phyloP scores from a whole-genome alignment of 202 grass and related monocot genomes.

The Panicum virgatum region DNA sequence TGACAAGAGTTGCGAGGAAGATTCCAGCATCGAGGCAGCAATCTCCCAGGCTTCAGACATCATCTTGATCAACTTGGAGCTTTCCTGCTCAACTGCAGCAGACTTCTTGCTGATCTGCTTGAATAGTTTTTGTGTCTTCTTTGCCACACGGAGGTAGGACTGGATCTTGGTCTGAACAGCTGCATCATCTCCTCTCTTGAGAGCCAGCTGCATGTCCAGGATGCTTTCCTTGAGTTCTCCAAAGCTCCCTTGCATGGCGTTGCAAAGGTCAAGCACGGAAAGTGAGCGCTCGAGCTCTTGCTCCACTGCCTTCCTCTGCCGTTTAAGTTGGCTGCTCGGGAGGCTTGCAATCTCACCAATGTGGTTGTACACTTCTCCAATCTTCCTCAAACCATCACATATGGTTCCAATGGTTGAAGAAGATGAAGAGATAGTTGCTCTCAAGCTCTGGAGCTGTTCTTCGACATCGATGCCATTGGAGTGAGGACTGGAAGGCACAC shows the following conservation, averaged over 20 bases:
- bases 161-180: constrained; percentile 25
- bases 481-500: constrained; percentile 46
- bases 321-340: constrained; percentile 36
- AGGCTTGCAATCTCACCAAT: constrained; percentile 41
- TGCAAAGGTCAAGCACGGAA: constrained; percentile 49
- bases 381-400: constrained; percentile 27
- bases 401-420: constrained; percentile 37
- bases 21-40: constrained; percentile 42
- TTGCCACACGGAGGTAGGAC: constrained; percentile 29
- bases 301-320: constrained; percentile 46
- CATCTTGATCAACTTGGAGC: constrained; percentile 30
- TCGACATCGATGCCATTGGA: constrained; percentile 28
- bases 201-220: constrained; percentile 43
- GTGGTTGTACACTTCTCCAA: constrained; percentile 42
- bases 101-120: constrained; percentile 35
- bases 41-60: constrained; percentile 48
- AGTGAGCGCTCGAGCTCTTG: constrained; percentile 50
- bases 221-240: constrained; percentile 32
- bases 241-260: constrained; percentile 38
- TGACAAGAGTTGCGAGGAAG: background rate
- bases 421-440: constrained; percentile 21
- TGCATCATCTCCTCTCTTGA: constrained; percentile 42
- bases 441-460: constrained; percentile 41
- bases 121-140: constrained; percentile 42
- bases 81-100: background rate